phyloP scores from a whole-genome alignment of 345 rosid genomes.

The Theobroma cacao region DNA sequence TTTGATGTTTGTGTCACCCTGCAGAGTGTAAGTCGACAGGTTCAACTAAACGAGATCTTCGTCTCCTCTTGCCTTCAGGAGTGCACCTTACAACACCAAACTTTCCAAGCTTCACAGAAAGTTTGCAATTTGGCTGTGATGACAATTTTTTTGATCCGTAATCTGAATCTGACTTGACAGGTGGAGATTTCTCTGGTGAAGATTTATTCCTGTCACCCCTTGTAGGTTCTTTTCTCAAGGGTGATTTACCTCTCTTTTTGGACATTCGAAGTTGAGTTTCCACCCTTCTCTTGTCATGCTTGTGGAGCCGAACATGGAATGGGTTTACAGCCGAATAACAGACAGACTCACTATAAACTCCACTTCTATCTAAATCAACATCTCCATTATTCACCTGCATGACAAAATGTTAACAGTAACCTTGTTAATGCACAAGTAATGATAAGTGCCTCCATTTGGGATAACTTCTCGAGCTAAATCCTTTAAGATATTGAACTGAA shows the following conservation, averaged over 20 bases:
- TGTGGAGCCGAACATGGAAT: slow-evolving; percentile 58
- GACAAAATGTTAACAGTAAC: neutral
- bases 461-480: neutral
- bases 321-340: slow-evolving; percentile 79
- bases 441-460: neutral
- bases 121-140: slow-evolving; percentile 35
- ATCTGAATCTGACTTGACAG: slow-evolving; percentile 19
- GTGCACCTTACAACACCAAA: slow-evolving; percentile 46
- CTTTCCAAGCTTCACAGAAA: slow-evolving; percentile 47
- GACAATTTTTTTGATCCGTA: slow-evolving; percentile 26
- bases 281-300: slow-evolving; percentile 23
- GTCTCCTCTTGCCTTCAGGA: slow-evolving; percentile 72
- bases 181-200: slow-evolving; percentile 18
- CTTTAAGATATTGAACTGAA: neutral
- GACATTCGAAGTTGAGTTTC: slow-evolving; percentile 29
- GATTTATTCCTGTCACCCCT: slow-evolving; percentile 17
- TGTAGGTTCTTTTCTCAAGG: slow-evolving; percentile 25
- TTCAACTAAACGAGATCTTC: slow-evolving; percentile 44
- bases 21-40: slow-evolving; percentile 39
- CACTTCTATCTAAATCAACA: slow-evolving; percentile 59
- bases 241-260: slow-evolving; percentile 64
- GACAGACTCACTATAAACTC: slow-evolving; percentile 30
- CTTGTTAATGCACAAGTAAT: neutral
- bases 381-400: slow-evolving; percentile 92
- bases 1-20: slow-evolving; percentile 16